These are phyloP conservation scores for Lachnellula willkommii DNA, from an alignment of 2,329 filamentous ascomycete species.

Conservation along the genomic window DNA sequence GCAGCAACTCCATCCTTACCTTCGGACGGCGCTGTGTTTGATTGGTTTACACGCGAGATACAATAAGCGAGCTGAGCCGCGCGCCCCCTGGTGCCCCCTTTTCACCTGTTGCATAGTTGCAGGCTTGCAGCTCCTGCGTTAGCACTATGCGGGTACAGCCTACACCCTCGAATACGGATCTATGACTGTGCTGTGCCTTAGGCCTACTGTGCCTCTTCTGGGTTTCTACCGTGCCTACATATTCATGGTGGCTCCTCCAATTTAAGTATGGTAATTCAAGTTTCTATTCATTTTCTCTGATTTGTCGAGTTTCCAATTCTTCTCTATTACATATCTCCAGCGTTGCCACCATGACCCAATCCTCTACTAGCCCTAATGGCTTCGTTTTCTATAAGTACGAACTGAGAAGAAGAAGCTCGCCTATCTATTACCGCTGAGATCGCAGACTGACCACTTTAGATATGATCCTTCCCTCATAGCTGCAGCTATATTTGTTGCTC, in stretches of 20 bases:
- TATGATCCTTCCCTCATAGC: constrained; percentile 43
- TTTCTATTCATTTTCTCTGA: background rate
- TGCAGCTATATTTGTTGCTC: constrained; percentile 37
- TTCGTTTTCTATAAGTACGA: constrained; percentile 23
- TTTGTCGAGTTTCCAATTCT: background rate
- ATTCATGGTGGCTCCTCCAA: too few species aligned
- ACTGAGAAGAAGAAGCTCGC: background rate
- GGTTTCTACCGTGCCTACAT: too few species aligned
- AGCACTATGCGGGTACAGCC: too few species aligned
- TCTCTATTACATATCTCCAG: background rate
- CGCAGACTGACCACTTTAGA: constrained; percentile 17
- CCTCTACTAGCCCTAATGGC: background rate
- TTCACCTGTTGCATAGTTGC: too few species aligned
- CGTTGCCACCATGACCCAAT: background rate
- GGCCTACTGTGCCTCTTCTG: too few species aligned
- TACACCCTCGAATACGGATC: background rate
- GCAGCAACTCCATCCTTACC: background rate
- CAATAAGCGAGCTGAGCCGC: too few species aligned
- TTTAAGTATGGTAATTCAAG: background rate
- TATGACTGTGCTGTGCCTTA: too few species aligned
- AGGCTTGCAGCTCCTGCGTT: too few species aligned
- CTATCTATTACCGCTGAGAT: constrained; percentile 25
- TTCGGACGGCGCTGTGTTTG: background rate
- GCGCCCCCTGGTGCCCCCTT: too few species aligned
- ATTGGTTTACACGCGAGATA: background rate